Conservation (phyloP, 345 rosid species). For the Kandelia obovata region DNA sequence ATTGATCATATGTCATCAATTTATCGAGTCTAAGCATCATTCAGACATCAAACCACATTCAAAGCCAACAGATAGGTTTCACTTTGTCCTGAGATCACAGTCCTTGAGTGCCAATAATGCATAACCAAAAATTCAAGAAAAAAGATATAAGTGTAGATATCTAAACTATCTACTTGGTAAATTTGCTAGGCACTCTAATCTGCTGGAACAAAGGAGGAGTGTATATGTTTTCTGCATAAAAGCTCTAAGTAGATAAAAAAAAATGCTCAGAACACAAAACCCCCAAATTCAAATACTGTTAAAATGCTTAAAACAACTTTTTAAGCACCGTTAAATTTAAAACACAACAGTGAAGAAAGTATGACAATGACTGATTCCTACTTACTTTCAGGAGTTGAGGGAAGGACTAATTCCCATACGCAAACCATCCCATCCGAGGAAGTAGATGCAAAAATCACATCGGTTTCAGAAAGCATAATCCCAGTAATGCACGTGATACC, state of each 20-base stretch:
- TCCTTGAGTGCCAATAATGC: background rate
- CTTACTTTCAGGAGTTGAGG: slow-evolving; percentile 48
- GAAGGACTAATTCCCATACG: slow-evolving; percentile 61
- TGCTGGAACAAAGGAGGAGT: background rate
- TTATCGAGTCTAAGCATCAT: background rate
- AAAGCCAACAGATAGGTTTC: slow-evolving; percentile 4
- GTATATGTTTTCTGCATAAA: background rate
- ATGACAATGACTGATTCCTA: background rate
- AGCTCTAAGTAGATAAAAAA: background rate
- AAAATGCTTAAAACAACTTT: background rate
- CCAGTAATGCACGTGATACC: slow-evolving; percentile 82
- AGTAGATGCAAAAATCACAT: slow-evolving; percentile 68
- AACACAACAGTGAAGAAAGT: background rate
- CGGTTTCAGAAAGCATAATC: slow-evolving; percentile 54
- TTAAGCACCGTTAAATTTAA: background rate
- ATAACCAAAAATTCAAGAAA: slow-evolving; percentile 1
- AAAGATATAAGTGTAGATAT: background rate
- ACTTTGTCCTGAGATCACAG: background rate
- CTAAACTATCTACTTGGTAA: no score
- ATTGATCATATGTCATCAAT: background rate
- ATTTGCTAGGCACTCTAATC: background rate
- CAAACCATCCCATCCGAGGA: slow-evolving; percentile 77
- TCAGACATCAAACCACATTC: background rate
- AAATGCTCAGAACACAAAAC: background rate
- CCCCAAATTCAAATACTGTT: background rate